Evolutionary conservation across 1,284 basidiomycete species (phyloP), one percentile per base, ranked within the genome.

Genomic region (Cutaneotrichosporon mucoides): DNA sequence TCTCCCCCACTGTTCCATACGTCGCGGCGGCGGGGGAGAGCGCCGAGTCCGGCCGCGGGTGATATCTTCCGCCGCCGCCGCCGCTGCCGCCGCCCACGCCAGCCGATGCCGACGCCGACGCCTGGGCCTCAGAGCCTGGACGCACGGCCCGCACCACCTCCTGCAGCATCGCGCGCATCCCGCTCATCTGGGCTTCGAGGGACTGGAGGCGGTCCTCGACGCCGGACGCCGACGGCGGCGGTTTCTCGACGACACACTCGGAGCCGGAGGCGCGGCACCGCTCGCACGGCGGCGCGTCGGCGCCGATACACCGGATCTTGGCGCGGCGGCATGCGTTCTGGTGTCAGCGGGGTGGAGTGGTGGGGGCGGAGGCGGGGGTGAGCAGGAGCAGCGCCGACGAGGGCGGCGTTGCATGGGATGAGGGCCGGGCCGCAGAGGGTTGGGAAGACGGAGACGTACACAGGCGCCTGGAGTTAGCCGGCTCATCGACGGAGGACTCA

Each of bases 221-320:
- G 4, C 88, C 89, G 15, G 15, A 78, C 89, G 47, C 50, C 88
- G 88, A 88, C 53, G 89, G 90, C 88, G 88, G 88, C 53, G 89
- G 90, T 68, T 92, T 92, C 75, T 92, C 89, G 68, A 92, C 90
- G 36, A 91, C 81, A 79, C 90, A 92, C 55, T 90, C 88, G 12
- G 90, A 80, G 7, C 87, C 87, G 34, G 87, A 85, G 66, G 89
- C 86, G 47, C 88, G 83, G 76, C 90, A 92, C 38, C 90, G 84
- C 70, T 87, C 85, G 78, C 90, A 92, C 24, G 90, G 90, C 40
- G 90, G 90, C 66, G 88, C 89, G 73, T 92, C 89, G 34, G 89
- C 89, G 3, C 89, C 67, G 15, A 70, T 65, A 57, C 72, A 73
- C 8, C 71, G 61, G 88, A 78, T 91, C 88, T 72, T 69, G 42